Base-by-base conservation (phyloP, 2,329 filamentous ascomycete genomes). In the Pyricularia pennisetigena region DNA sequence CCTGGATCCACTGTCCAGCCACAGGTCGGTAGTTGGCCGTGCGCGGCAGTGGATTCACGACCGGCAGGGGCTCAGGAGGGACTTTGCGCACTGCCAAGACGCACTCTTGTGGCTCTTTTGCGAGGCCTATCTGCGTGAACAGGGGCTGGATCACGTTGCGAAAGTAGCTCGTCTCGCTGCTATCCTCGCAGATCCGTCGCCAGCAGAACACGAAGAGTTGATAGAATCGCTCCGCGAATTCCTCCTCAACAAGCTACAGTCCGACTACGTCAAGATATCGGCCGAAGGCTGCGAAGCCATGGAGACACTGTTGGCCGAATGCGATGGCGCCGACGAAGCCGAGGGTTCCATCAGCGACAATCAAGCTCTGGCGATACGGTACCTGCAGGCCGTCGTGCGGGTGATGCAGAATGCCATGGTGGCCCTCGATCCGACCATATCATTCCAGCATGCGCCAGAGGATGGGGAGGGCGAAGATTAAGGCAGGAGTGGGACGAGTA, bases 61-160 rank as follows among this genome's bases (percentile, higher is more conserved):
- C 7, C 65, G 64, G 0, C 73, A 14, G 4, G 59, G 54, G 49
- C 67, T 73, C 20, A 68, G 49, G 6, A 64, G 78, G 0, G 74
- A 78, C 4, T 84, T 86, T 68, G 76, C 78, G 6, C 82, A 85
- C 69, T 78, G 87, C 8, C 83, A 86, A 72, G 82, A 83, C 65
- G 79, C 80, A 7, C 81, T 88, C 72, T 77, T 86, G 5, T 82
- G 81, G 76, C 82, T 85, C 68, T 79, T 87, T 0, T 78, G 81
- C 24, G 78, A 75, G 68, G 78, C 74, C n/a, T 74, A 72, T 59
- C 77, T 74, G 66, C 75, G 73, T 12, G 68, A 70, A 72, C 62
- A 69, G 71, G 64, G 65, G 20, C n/a, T 24, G 30, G 30, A 57
- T 49, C 24, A 24, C 3, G 20, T 1, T 23, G 49, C 14, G 1